Percentiles rank a stretch among this genome's conserved stretches.
Evolutionary conservation across 208 protist species (phyloP).

Genomic region (Tritrichomonas foetus): DNA sequence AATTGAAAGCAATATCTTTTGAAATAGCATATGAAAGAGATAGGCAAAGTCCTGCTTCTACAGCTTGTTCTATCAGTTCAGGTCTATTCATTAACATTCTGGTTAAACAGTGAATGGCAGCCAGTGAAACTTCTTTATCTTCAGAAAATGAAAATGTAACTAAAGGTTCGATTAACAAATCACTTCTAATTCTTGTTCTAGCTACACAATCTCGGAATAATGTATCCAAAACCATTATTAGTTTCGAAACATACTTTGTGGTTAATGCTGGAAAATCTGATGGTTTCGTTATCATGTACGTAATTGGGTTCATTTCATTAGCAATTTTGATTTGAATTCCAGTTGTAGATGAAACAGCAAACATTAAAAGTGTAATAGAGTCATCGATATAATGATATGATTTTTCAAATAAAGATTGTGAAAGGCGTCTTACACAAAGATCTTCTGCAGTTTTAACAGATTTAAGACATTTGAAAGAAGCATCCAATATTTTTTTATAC

Average conservation of each 20-base stretch:
- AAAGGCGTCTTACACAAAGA: background rate
- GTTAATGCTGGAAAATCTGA: background rate
- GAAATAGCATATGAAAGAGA: background rate
- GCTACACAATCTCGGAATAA: background rate
- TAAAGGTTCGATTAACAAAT: background rate
- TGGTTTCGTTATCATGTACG: background rate
- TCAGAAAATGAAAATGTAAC: background rate
- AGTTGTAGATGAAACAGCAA: background rate
- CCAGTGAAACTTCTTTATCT: background rate
- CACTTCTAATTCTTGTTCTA: background rate
- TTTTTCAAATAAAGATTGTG: background rate
- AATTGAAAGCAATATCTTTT: background rate
- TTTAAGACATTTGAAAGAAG: background rate
- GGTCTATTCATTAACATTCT: conserved; percentile 8
- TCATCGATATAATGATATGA: background rate
- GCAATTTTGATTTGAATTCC: background rate
- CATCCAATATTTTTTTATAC: background rate
- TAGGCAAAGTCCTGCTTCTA: background rate
- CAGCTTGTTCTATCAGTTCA: background rate
- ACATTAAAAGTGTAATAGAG: background rate
- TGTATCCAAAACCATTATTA: background rate
- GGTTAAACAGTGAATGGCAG: background rate
- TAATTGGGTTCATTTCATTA: background rate
- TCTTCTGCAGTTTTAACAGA: background rate
- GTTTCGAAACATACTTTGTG: background rate